These are phyloP conservation scores for Cladophialophora immunda DNA, from an alignment of 2,329 filamentous ascomycete species.

Conservation along the genomic window DNA sequence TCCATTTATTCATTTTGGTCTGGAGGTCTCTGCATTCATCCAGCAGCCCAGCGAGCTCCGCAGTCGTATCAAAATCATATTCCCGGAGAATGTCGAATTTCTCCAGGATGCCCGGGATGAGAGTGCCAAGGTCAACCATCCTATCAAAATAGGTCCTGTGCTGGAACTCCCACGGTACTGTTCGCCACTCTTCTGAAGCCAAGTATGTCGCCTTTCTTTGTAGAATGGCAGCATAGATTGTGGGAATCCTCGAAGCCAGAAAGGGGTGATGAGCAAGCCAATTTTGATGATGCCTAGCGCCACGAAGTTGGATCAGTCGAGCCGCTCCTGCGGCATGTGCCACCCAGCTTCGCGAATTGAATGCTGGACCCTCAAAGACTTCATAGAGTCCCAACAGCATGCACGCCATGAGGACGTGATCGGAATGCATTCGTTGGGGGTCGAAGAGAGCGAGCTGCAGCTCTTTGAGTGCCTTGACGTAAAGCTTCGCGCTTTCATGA, in stretches of 20 bases:
- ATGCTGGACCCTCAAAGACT: constrained; percentile 36
- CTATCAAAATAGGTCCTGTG: constrained; percentile 47
- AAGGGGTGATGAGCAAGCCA: constrained; percentile 37
- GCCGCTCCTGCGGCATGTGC: constrained; percentile 38
- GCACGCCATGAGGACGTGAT: constrained; percentile 50
- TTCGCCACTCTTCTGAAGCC: constrained; percentile 47
- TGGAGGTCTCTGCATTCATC: constrained; percentile 31
- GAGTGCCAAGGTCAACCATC: constrained; percentile 46
- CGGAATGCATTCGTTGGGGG: constrained; percentile 44
- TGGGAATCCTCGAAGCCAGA: constrained; percentile 36
- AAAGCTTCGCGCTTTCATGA: constrained; percentile 46
- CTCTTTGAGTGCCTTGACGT: constrained; percentile 47
- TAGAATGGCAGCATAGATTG: constrained; percentile 36
- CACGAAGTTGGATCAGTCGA: constrained; percentile 37
- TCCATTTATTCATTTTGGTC: constrained; percentile 32
- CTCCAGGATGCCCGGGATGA: constrained; percentile 46
- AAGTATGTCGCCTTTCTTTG: constrained; percentile 44
- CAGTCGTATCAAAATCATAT: constrained; percentile 16
- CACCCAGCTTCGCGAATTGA: constrained; percentile 37
- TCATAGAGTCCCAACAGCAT: constrained; percentile 49
- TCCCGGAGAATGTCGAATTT: constrained; percentile 41
- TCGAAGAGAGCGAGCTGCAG: constrained; percentile 49
- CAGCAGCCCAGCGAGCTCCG: constrained; percentile 21
- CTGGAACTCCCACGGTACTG: constrained; percentile 46
- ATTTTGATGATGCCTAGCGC: constrained; percentile 31